Evolutionary conservation across 2,329 filamentous ascomycete genomes (phyloP).

Genomic region (Purpureocillium takamizusanense): DNA sequence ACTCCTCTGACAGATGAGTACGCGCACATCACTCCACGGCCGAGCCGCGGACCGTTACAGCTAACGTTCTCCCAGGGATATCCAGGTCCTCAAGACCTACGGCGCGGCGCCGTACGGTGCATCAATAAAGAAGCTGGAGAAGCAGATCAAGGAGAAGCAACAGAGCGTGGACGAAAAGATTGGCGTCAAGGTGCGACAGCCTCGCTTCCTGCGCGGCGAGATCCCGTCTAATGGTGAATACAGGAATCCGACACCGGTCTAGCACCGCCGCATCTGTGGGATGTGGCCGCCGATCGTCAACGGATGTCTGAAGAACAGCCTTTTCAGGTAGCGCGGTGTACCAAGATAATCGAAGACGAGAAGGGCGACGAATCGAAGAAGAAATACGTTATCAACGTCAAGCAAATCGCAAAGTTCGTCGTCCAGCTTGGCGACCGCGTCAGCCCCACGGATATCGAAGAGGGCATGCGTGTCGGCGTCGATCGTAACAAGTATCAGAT

Average conservation of each 20-base stretch:
- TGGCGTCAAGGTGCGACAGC: slow-evolving; percentile 57
- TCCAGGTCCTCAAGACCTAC: slow-evolving; percentile 98
- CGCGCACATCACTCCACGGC: slow-evolving; percentile 21
- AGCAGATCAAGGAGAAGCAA: slow-evolving; percentile 99
- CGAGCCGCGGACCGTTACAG: slow-evolving; percentile 4
- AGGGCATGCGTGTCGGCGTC: slow-evolving; percentile 97
- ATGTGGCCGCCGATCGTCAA: slow-evolving; percentile 94
- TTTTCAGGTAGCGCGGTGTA: slow-evolving; percentile 93
- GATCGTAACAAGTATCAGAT: slow-evolving; percentile 99
- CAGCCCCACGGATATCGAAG: slow-evolving; percentile 96
- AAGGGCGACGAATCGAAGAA: slow-evolving; percentile 90
- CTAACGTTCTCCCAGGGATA: slow-evolving; percentile 59
- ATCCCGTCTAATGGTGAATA: slow-evolving; percentile 10
- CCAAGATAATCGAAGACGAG: slow-evolving; percentile 97
- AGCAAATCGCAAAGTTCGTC: slow-evolving; percentile 99
- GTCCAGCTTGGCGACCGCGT: slow-evolving; percentile 96
- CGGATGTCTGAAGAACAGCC: slow-evolving; percentile 98
- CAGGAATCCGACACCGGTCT: slow-evolving; percentile 98
- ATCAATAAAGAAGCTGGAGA: slow-evolving; percentile 92
- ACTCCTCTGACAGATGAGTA: slow-evolving; percentile 94
- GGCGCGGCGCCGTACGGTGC: slow-evolving; percentile 92
- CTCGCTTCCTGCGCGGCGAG: background rate
- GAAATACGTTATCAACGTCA: slow-evolving; percentile 99
- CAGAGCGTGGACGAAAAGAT: slow-evolving; percentile 99
- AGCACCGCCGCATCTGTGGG: slow-evolving; percentile 96